Conservation (phyloP, 2,329 filamentous ascomycete genomes). For the Aspergillus tamarii region DNA sequence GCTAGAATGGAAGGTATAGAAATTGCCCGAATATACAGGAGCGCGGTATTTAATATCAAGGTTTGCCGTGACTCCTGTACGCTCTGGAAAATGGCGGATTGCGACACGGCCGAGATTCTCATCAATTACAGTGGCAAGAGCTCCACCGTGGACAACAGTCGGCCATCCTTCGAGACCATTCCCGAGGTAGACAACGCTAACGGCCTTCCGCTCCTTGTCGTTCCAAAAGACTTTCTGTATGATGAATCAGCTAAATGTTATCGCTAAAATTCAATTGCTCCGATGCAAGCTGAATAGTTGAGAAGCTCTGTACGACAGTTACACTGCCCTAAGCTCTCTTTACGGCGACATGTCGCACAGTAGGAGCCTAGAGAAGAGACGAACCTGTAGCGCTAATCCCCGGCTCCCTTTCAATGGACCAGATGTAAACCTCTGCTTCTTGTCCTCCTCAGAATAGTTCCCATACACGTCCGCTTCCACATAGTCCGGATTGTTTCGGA, state of each 20-base stretch:
- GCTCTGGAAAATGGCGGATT: constrained; percentile 50
- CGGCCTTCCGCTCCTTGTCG: constrained; percentile 57
- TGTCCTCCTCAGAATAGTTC: constrained; percentile 40
- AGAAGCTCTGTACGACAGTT: not conserved
- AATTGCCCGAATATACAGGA: constrained; percentile 62
- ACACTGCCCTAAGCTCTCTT: not conserved
- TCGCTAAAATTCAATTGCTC: not conserved
- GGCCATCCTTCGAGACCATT: constrained; percentile 70
- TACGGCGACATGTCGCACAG: not conserved
- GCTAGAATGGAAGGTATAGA: constrained; percentile 62
- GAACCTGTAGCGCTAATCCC: constrained; percentile 46
- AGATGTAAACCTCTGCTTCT: constrained; percentile 39
- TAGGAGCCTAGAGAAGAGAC: constrained; percentile 15
- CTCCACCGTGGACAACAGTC: constrained; percentile 70
- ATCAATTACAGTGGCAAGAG: constrained; percentile 68
- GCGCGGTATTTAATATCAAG: constrained; percentile 65
- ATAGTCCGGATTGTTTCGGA: constrained; percentile 44
- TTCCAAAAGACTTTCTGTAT: constrained; percentile 68
- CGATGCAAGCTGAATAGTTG: not conserved
- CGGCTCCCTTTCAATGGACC: constrained; percentile 45
- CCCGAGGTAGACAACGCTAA: constrained; percentile 71
- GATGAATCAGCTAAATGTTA: constrained; percentile 21
- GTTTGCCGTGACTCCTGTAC: constrained; percentile 60
- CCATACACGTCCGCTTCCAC: constrained; percentile 44
- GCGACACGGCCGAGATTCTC: constrained; percentile 70